Percentiles rank a stretch among this genome's conserved stretches.
These are phyloP conservation scores for Nemania sp. DNA, from an alignment of 2,329 filamentous ascomycete genomes.

Conservation along the genomic window DNA sequence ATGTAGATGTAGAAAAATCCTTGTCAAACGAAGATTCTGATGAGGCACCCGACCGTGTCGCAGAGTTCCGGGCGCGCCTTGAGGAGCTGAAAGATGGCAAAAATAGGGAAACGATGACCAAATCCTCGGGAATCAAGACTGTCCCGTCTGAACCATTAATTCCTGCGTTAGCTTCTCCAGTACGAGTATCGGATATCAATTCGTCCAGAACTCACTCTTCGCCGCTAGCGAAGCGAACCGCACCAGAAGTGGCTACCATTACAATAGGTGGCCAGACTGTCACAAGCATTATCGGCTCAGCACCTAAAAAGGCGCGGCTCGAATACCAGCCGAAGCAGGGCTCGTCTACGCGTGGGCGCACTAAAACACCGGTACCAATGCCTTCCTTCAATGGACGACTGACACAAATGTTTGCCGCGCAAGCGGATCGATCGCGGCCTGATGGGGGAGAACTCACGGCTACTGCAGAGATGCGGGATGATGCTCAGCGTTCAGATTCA, in stretches of 20 bases:
- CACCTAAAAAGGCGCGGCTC: conserved; percentile 51
- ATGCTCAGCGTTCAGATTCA: conserved; percentile 30
- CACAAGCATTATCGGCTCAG: conserved; percentile 65
- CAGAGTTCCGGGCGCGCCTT: conserved; percentile 43
- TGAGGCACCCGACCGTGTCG: conserved; percentile 35
- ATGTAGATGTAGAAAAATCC: conserved; percentile 6
- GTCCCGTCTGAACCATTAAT: conserved; percentile 37
- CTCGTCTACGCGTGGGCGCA: conserved; percentile 37
- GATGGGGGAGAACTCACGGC: conserved; percentile 18
- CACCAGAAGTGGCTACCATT: conserved; percentile 70
- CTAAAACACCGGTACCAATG: conserved; percentile 33
- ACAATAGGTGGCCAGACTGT: conserved; percentile 72
- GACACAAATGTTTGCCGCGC: conserved; percentile 50
- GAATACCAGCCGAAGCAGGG: conserved; percentile 42
- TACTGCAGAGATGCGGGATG: conserved; percentile 20
- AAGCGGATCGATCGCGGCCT: conserved; percentile 30
- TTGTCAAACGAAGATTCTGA: conserved; percentile 3
- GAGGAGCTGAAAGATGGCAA: conserved; percentile 32
- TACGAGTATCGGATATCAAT: conserved; percentile 35
- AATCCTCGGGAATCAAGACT: neutral
- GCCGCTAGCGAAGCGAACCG: conserved; percentile 56
- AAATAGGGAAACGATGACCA: conserved; percentile 7
- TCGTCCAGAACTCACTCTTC: conserved; percentile 29
- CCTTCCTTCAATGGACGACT: conserved; percentile 50
- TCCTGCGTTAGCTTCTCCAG: conserved; percentile 40